phyloP scores from a whole-genome alignment of 2,329 filamentous ascomycete species.

The Ophiostoma populinum region DNA sequence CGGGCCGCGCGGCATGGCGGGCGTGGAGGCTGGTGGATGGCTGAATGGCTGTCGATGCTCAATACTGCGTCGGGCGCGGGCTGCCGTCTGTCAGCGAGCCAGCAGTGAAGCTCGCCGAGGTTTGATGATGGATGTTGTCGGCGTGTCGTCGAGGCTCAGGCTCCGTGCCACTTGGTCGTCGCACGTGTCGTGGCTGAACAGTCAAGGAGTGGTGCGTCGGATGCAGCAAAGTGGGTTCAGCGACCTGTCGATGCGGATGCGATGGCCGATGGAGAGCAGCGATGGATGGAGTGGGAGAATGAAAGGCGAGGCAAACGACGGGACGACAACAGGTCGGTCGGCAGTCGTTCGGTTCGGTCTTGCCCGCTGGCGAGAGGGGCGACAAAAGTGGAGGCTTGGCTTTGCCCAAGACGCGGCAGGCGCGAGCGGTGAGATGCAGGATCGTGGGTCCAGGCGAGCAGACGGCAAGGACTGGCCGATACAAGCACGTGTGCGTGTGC shows the following conservation, averaged over 20 bases:
- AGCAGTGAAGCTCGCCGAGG: too few species aligned
- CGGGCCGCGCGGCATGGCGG: constrained; percentile 15
- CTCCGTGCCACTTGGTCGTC: constrained; percentile 1
- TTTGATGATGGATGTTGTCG: too few species aligned
- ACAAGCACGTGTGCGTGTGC: too few species aligned
- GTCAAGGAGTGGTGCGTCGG: not conserved
- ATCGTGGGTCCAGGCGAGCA: too few species aligned
- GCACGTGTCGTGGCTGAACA: constrained; percentile 1
- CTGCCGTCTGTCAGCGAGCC: too few species aligned
- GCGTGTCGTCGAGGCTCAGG: too few species aligned
- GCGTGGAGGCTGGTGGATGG: constrained; percentile 9
- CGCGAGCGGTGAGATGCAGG: constrained; percentile 1
- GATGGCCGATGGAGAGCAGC: not conserved
- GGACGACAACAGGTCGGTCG: too few species aligned
- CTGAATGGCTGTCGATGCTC: too few species aligned
- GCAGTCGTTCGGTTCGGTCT: not conserved
- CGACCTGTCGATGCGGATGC: not conserved
- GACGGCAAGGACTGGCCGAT: not conserved
- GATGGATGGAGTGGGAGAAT: not conserved
- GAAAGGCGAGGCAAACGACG: constrained; percentile 1
- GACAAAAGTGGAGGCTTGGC: constrained; percentile 1
- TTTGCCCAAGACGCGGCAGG: too few species aligned
- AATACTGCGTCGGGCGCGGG: too few species aligned
- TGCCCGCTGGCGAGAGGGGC: not conserved
- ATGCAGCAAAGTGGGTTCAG: constrained; percentile 3